Evolutionary conservation across 1,139 yeast species (phyloP), one percentile per base, ranked within the genome.

Genomic region (Nakaseomyces nivariensis): DNA sequence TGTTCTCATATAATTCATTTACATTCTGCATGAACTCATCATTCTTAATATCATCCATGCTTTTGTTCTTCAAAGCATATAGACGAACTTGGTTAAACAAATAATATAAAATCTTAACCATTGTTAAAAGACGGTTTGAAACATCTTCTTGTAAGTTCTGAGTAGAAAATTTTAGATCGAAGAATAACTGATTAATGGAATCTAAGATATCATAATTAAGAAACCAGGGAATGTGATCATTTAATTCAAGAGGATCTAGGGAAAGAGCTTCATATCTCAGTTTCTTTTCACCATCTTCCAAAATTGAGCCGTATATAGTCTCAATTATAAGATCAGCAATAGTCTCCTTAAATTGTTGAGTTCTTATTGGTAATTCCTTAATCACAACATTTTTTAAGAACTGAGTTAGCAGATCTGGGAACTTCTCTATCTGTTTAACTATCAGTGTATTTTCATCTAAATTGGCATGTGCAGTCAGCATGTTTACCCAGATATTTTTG

Each of bases 281-380:
- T 11, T 61, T 53, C 42, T 68, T 61, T 56, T 79, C 83, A 51
- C 73, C 71, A 17, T 67, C 59, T 50, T 74, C 72, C 5, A 79
- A 58, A 3, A 65, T 54, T 1, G 65, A 69, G 3, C 76, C 76
- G 32, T 72, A 64, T 48, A 76, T 68, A 37, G 74, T 64, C 1
- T 75, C 62, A 8, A 62, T 64, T 5, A 73, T 67, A 11, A 76
- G 57, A 27, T 75, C 59, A 4, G 68, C 61, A 6, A 71, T 53
- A 4, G 71, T 50, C 1, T 54, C 46, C 37, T 70, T 65, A 2
- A 65, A 52, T 0, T 71, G 59, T 10, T 65, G 52, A 34, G 66
- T 60, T 2, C 53, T 51, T 1, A 58, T 45, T 9, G 52, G 47
- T 5, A 50, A 29, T 11, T 55, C 43, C 3, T 47, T 41, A 4